Evolutionary conservation across 306 rosid genomes (phyloP), one percentile per base, ranked within the genome.

Genomic region (Lagenaria siceraria): DNA sequence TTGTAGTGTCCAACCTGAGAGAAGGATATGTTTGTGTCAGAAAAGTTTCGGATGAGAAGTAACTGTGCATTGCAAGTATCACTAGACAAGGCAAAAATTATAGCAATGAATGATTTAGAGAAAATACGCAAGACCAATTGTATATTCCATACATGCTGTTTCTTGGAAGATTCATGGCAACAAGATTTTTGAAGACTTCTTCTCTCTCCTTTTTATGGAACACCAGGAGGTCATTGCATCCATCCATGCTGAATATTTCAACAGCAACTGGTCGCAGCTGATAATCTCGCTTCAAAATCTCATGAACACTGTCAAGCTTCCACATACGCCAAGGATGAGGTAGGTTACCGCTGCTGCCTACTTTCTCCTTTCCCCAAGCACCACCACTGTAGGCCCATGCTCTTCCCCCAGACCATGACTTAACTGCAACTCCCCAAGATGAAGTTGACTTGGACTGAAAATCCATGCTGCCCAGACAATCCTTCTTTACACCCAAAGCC

Each of bases 381-480:
- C 99, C 99, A 21, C 99, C 99, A 85, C 87, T 88, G 74, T 92
- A 96, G 62, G 99, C 98, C 99, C 99, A 96, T 21, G 99, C 99
- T 84, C 97, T 92, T 81, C 98, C 99, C 80, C 99, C 99, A 80
- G 85, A 87, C 82, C 78, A 86, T 72, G 88, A 86, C 86, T 89
- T 90, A 73, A 76, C 89, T 24, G 86, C 69, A 73, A 90, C 76
- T 76, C 85, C 87, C 87, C 90, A 88, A 80, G 96, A 92, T 65
- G 91, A 79, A 62, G 90, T 86, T 79, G 97, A 90, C 84, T 88
- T 96, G 51, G 96, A 89, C 78, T 87, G 98, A 81, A 96, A 87
- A 87, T 96, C 99, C 85, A 80, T 77, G 81, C 84, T 84, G 75
- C 91, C 84, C 56, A 36, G 78, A 64, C 83, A 43, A 81, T 92